Percentiles rank a stretch among this genome's conserved stretches.
Evolutionary conservation across 148 eudicot genomes (phyloP).

Genomic region (Rheum nobile): DNA sequence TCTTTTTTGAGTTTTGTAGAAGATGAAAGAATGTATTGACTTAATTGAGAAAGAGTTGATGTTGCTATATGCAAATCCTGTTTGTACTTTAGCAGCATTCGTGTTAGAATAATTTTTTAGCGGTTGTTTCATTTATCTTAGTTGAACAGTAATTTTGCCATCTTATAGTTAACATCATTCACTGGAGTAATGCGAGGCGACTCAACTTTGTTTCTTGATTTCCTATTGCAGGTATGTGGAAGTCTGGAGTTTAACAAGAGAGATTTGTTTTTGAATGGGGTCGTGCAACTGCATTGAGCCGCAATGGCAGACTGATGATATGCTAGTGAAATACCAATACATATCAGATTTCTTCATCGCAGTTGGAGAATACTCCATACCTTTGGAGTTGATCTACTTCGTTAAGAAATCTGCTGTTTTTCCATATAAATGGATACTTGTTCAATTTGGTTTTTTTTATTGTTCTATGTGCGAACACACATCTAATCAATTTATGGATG

Average conservation of each 20-base stretch:
- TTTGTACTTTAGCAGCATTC: background rate
- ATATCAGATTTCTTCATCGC: slow-evolving; percentile 96
- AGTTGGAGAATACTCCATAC: slow-evolving; percentile 89
- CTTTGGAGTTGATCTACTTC: slow-evolving; percentile 81
- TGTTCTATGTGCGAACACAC: slow-evolving; percentile 90
- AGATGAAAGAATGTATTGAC: background rate
- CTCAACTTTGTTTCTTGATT: slow-evolving; percentile 2
- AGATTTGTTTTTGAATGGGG: slow-evolving; percentile 36
- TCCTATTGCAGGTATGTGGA: slow-evolving; percentile 25
- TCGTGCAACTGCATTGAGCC: slow-evolving; percentile 85
- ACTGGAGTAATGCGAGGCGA: background rate
- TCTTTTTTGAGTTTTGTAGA: too few species aligned
- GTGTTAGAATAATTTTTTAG: too few species aligned
- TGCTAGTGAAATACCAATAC: slow-evolving; percentile 79
- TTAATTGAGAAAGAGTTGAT: background rate
- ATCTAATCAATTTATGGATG: slow-evolving; percentile 83
- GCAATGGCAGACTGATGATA: slow-evolving; percentile 72
- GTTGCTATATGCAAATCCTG: background rate
- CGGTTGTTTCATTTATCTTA: too few species aligned
- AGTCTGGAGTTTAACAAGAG: slow-evolving; percentile 9
- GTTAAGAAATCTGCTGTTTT: slow-evolving; percentile 90
- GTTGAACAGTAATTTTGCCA: too few species aligned
- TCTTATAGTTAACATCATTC: too few species aligned
- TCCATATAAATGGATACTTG: slow-evolving; percentile 92
- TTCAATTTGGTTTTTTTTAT: slow-evolving; percentile 96